These are phyloP conservation scores for Teratosphaeriaceae sp. DNA, from an alignment of 2,329 filamentous ascomycete genomes.

Conservation along the genomic window DNA sequence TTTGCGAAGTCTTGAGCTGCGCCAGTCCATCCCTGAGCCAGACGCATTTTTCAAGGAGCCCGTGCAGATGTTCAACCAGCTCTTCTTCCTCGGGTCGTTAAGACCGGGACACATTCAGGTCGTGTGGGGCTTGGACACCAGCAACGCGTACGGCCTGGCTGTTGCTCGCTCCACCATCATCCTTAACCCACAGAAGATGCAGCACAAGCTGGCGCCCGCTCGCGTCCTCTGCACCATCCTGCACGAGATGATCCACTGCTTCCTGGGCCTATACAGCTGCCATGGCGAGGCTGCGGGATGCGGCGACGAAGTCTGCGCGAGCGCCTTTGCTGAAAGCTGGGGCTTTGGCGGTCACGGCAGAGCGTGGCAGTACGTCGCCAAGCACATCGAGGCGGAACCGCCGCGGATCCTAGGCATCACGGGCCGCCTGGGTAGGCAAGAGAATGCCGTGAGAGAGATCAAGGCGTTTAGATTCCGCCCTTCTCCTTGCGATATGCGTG, in stretches of 20 bases:
- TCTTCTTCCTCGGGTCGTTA: not conserved
- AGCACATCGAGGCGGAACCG: not conserved
- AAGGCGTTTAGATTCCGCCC: not conserved
- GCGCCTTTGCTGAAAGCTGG: not conserved
- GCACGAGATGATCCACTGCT: constrained; percentile 3
- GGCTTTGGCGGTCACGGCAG: not conserved
- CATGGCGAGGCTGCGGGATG: not conserved
- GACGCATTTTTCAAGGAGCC: not conserved
- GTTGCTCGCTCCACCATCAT: not conserved
- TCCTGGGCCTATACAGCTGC: not conserved
- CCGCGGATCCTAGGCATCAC: not conserved
- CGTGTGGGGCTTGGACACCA: not conserved
- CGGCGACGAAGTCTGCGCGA: not conserved
- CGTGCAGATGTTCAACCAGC: not conserved
- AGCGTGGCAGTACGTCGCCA: constrained; percentile 1
- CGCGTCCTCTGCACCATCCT: constrained; percentile 1
- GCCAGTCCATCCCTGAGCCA: not conserved
- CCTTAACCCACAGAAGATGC: not conserved
- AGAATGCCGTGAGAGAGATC: not conserved
- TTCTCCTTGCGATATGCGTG: not conserved
- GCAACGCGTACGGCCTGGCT: not conserved
- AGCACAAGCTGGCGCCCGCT: not conserved
- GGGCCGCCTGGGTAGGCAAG: constrained; percentile 1
- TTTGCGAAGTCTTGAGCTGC: not conserved
- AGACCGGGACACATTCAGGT: not conserved